Evolutionary conservation across 768 basidiomycete genomes (phyloP).

Genomic region (Tubosaeta sp.): DNA sequence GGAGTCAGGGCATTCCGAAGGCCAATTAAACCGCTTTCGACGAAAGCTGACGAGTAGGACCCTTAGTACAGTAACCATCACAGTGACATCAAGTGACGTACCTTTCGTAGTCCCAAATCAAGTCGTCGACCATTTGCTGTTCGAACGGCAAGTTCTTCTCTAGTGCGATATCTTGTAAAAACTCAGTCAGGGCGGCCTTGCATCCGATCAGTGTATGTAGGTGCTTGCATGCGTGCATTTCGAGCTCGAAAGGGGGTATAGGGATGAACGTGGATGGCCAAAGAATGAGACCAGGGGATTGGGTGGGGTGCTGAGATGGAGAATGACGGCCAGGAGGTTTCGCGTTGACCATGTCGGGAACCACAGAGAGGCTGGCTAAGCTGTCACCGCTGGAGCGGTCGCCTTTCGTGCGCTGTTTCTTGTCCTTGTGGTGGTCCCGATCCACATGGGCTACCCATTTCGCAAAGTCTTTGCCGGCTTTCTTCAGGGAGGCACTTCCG

Average conservation of each 20-base stretch:
- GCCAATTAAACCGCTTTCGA: constrained; percentile 67
- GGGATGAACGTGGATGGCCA: constrained; percentile 59
- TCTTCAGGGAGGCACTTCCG: constrained; percentile 19
- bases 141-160: constrained; percentile 19
- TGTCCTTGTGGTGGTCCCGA: constrained; percentile 30
- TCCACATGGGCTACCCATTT: constrained; percentile 36
- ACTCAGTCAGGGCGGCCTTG: constrained; percentile 53
- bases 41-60: constrained; percentile 47
- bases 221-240: constrained; percentile 72
- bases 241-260: constrained; percentile 53
- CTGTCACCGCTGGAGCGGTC: constrained; percentile 28
- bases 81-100: constrained; percentile 11
- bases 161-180: constrained; percentile 34
- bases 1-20: constrained; percentile 40
- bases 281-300: constrained; percentile 61
- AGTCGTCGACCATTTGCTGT: constrained; percentile 22
- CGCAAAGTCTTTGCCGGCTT: constrained; percentile 31
- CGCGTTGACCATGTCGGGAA: constrained; percentile 29
- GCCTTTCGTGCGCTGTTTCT: constrained; percentile 17
- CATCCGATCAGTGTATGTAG: constrained; percentile 62
- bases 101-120: constrained; percentile 36
- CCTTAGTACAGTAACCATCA: constrained; percentile 4
- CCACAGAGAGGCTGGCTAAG: constrained; percentile 11
- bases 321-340: constrained; percentile 35
- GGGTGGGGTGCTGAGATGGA: constrained; percentile 30